Percentiles rank a stretch among this genome's conserved stretches.
These are phyloP conservation scores for Microstegium vimineum DNA, from an alignment of 176 grass and related monocot species.

Conservation along the genomic window DNA sequence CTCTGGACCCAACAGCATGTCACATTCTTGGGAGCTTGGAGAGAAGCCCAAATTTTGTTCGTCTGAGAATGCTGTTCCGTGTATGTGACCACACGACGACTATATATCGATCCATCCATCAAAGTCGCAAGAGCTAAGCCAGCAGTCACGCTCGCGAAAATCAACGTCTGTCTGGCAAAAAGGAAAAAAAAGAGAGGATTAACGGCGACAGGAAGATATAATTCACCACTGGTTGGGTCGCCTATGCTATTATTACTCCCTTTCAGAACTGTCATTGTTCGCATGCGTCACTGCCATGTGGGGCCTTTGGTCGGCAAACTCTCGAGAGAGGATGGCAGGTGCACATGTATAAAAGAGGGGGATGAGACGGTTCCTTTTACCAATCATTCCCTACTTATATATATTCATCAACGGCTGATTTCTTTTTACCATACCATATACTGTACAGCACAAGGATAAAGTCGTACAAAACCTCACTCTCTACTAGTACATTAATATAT, in stretches of 20 bases:
- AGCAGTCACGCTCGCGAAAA: neutral
- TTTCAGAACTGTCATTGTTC: neutral
- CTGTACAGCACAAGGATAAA: neutral
- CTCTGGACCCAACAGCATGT: neutral
- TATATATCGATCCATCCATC: no score
- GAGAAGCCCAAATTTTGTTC: neutral
- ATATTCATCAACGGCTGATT: neutral
- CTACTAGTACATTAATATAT: no score
- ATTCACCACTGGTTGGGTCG: neutral
- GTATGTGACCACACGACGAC: neutral
- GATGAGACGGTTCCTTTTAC: neutral
- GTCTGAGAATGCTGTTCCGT: neutral
- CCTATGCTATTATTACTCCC: neutral
- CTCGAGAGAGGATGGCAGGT: neutral
- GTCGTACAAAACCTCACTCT: neutral
- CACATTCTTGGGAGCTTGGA: neutral
- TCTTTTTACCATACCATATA: neutral
- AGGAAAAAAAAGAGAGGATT: neutral
- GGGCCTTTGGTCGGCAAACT: neutral
- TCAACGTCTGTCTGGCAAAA: neutral
- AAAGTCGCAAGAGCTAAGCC: neutral
- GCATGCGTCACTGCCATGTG: neutral
- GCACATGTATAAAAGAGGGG: neutral
- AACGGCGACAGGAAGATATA: neutral
- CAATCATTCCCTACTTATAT: constrained; percentile 38